Evolutionary conservation across 331 rosid species (phyloP), one percentile per base, ranked within the genome.

Genomic region (Telfairia occidentalis): DNA sequence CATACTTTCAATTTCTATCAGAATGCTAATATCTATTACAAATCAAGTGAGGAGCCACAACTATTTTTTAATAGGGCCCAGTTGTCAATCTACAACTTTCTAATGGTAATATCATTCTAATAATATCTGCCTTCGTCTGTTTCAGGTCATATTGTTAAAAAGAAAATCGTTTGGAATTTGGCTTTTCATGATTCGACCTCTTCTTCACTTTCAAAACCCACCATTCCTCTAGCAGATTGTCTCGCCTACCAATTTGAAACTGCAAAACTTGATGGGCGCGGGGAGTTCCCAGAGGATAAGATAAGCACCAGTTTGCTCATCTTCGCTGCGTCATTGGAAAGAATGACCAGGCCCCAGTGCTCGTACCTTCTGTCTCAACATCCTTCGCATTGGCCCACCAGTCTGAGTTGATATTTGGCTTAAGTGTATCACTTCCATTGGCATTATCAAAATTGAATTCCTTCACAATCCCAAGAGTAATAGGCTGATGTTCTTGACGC

Each of bases 401-500:
- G 16, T 28, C 78, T n/a, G 78, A 59, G 26, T 58, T 42, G 26
- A 75, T 28, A 58, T 43, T 1, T 48, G 79, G n/a, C 59, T 71
- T 71, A 28, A 16, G 43, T 16, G 75, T 3, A 30, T 28, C 43
- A 32, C 74, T 29, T 49, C 74, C 74, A 64, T 64, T 59, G 4
- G n/a, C 28, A 49, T 76, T 32, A 12, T 61, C 50, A 40, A 76
- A 76, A 64, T 76, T 76, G 74, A 76, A 76, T 32, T 76, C 79
- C 45, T 76, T 76, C 32, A 65, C 64, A 45, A n/a, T 32, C 58
- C 73, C 74, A 60, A 50, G 64, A 32, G 64, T 34, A 42, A 48
- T 16, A 29, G 50, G 48, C 4, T 19, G 73, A 50, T 61, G 74
- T 48, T 49, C 45, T 29, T 76, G 28, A 34, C 49, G 73, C 64